Evolutionary conservation across 208 protist genomes (phyloP).

Genomic region (Leishmania arabica): DNA sequence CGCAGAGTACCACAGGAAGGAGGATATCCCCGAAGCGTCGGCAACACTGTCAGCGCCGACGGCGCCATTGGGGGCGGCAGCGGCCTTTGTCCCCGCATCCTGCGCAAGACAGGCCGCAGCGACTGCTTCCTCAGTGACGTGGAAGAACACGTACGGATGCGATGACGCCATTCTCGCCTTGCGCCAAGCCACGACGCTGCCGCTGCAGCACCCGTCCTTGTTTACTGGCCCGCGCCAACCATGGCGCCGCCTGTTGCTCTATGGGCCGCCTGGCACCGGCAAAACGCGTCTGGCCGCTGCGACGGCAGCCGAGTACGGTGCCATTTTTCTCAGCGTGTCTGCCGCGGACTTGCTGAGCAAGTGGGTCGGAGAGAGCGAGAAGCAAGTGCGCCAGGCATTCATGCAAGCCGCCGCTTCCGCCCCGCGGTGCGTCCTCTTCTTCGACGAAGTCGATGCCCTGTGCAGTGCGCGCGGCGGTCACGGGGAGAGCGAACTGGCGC

Average conservation of each 20-base stretch:
- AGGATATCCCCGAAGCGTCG: not conserved
- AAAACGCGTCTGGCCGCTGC: constrained; percentile 99
- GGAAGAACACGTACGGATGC: constrained; percentile 92
- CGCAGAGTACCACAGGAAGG: not conserved
- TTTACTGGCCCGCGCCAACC: constrained; percentile 95
- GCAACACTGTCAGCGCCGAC: not conserved
- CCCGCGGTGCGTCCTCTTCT: constrained; percentile 87
- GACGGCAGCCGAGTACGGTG: constrained; percentile 94
- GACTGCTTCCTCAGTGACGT: constrained; percentile 1
- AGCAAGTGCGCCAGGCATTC: constrained; percentile 95
- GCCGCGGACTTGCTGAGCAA: constrained; percentile 96
- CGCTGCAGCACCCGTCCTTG: constrained; percentile 95
- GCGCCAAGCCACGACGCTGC: constrained; percentile 97
- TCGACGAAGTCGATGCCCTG: constrained; percentile 95
- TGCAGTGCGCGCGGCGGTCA: constrained; percentile 69
- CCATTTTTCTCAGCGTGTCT: constrained; percentile 95
- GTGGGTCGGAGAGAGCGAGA: constrained; percentile 98
- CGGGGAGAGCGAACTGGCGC: constrained; percentile 85
- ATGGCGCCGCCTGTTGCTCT: constrained; percentile 97
- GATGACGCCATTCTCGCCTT: constrained; percentile 95
- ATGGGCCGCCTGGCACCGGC: constrained; percentile 96
- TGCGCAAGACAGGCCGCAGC: not conserved
- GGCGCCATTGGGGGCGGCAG: not conserved
- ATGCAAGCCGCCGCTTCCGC: constrained; percentile 45
- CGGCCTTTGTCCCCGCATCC: not conserved